Percentiles rank a stretch among this genome's conserved stretches.
phyloP scores from a whole-genome alignment of 257 asterid species.

The Thymus quinquecostatus region DNA sequence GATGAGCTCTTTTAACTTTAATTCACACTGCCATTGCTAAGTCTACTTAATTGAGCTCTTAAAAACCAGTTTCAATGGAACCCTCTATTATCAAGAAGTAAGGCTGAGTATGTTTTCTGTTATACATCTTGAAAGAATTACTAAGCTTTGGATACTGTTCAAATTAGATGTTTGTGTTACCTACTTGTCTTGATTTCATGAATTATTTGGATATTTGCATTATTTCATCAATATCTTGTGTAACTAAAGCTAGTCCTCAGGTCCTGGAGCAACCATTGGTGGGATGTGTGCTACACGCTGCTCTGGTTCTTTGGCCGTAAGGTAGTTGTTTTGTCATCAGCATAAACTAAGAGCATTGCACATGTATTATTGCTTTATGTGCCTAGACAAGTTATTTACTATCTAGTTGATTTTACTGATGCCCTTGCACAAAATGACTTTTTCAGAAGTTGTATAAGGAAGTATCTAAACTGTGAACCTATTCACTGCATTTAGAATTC shows the following conservation, averaged over 20 bases:
- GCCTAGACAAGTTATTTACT: constrained; percentile 17
- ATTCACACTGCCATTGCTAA: constrained; percentile 3
- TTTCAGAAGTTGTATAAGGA: constrained; percentile 3
- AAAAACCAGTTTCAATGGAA: constrained; percentile 1
- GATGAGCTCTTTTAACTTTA: neutral
- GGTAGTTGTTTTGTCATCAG: constrained; percentile 51
- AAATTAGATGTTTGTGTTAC: neutral
- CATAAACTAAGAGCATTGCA: constrained; percentile 4
- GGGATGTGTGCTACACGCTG: constrained; percentile 99
- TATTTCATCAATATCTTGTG: constrained; percentile 19
- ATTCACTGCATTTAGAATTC: constrained; percentile 27
- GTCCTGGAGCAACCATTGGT: constrained; percentile 99
- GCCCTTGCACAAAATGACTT: constrained; percentile 16
- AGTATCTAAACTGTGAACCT: constrained; percentile 12
- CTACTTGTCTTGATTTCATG: constrained; percentile 5
- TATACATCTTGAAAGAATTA: neutral
- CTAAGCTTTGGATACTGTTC: neutral
- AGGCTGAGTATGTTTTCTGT: neutral
- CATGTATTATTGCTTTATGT: neutral
- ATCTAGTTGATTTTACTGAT: constrained; percentile 16
- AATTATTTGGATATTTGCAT: neutral
- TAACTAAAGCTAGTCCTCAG: constrained; percentile 45
- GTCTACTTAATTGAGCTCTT: constrained; percentile 17
- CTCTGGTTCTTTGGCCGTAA: constrained; percentile 99
- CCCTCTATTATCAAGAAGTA: constrained; percentile 3